A percentile compares a stretch with the other conserved stretches of the same genome.
phyloP scores from a whole-genome alignment of 352 stramenopile species.

The Phytophthora meadii region DNA sequence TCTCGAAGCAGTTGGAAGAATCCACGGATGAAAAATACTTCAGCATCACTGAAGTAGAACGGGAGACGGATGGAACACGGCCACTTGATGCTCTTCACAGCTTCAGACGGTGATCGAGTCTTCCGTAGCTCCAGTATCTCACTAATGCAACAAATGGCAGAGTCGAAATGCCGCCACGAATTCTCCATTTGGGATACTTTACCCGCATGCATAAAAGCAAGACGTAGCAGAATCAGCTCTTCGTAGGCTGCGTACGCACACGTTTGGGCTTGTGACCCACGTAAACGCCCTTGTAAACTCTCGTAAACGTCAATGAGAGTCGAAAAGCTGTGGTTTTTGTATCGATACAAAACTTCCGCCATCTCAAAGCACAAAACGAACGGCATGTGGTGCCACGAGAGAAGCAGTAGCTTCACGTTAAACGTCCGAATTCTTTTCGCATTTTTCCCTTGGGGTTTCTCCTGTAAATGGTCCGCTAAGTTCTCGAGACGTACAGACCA shows the following conservation, averaged over 20 bases:
- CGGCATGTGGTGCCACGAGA: conserved; percentile 67
- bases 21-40: conserved; percentile 45
- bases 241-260: conserved; percentile 49
- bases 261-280: conserved; percentile 35
- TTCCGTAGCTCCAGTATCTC: conserved; percentile 43
- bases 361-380: conserved; percentile 72
- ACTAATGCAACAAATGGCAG: conserved; percentile 32
- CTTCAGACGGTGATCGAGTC: conserved; percentile 2
- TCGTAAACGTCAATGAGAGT: conserved; percentile 59
- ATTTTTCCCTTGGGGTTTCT: conserved; percentile 1
- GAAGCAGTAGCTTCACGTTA: conserved; percentile 42
- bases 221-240: conserved; percentile 57
- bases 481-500: conserved; percentile 13
- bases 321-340: conserved; percentile 15
- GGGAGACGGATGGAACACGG: conserved; percentile 33
- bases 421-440: conserved; percentile 12
- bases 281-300: conserved; percentile 60
- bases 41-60: conserved; percentile 37
- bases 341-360: conserved; percentile 63
- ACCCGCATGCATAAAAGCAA: conserved; percentile 61
- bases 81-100: conserved; percentile 41
- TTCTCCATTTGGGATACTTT: conserved; percentile 25
- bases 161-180: conserved; percentile 28
- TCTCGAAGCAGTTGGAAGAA: conserved; percentile 46
- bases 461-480: conserved; percentile 15